Base-by-base conservation (phyloP, 345 rosid genomes). In the Heritiera littoralis region DNA sequence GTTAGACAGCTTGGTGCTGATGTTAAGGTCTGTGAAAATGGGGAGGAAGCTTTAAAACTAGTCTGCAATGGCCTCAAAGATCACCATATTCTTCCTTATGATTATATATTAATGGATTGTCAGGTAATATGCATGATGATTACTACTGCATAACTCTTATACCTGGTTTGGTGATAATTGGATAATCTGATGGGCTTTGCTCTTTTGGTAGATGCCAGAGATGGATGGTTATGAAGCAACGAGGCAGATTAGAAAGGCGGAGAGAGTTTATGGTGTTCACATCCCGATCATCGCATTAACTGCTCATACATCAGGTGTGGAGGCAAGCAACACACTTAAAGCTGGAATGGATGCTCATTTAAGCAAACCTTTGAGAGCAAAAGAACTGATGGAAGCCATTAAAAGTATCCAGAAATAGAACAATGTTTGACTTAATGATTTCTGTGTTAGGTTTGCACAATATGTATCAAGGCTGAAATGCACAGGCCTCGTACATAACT, bases 61-160 rank as follows among this genome's bases (percentile, higher is more conserved):
- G 89, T 95, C 23, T 49, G 77, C 63, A 79, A 79, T 35, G 72
- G 81, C 59, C 79, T 90, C 18, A 63, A 61, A 5, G 80, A 54
- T 61, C 46, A 67, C 58, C 12, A 66, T 18, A 64, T 2, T 68
- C 83, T 80, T 56, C 97, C 92, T 14, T 92, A 87, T 60, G 93
- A 92, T 77, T 89, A 74, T 80, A 86, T 96, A 66, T 73, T 96
- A 76, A 95, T 95, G 98, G 99, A 95, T 48, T 93, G 97, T 65
- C 83, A 92, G 96, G 97, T 93, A 87, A 79, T 12, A 1, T 63
- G 48, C 71, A 23, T 23, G 28, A 23, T 23, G 28, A 23, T 23
- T 23, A 23, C 28, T 23, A 23, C 0, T 23, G 28, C 28, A 65
- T 0, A 5, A n/a, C 30, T 77, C 20, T 18, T 18, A 20, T 69